Conservation (phyloP, 768 basidiomycete species). For the Serendipita sp. region DNA sequence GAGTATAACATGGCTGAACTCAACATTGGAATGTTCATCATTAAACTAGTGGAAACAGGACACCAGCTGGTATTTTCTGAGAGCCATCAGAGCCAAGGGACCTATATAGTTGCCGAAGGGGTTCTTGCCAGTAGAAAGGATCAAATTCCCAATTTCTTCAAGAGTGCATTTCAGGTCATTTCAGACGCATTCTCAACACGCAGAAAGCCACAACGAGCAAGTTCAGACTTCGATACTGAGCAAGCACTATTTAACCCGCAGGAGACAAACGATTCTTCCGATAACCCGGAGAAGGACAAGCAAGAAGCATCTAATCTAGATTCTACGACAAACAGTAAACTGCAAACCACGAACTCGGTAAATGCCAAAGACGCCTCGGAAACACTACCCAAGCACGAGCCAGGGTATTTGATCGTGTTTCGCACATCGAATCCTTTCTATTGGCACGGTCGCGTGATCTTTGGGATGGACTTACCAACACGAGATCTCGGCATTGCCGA, state of each 20-base stretch:
- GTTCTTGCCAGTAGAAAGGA: slow-evolving; percentile 63
- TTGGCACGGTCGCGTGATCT: neutral
- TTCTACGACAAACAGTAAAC: neutral
- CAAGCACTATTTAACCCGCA: neutral
- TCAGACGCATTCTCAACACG: neutral
- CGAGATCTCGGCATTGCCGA: slow-evolving; percentile 75
- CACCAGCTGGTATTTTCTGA: slow-evolving; percentile 92
- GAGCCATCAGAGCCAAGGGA: slow-evolving; percentile 72
- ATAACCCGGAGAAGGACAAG: slow-evolving; percentile 15
- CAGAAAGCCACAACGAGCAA: slow-evolving; percentile 18
- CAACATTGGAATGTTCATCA: slow-evolving; percentile 64
- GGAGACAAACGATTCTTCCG: slow-evolving; percentile 20
- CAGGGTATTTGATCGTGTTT: neutral
- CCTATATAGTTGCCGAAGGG: slow-evolving; percentile 74
- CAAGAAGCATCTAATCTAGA: neutral
- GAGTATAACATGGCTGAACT: slow-evolving; percentile 71
- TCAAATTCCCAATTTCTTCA: slow-evolving; percentile 60
- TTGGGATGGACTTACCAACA: slow-evolving; percentile 24
- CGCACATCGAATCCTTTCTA: neutral
- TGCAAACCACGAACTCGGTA: neutral
- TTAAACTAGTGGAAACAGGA: slow-evolving; percentile 61
- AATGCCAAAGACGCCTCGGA: neutral
- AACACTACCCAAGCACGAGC: neutral
- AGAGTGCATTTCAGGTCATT: slow-evolving; percentile 68
- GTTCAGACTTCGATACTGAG: slow-evolving; percentile 11